phyloP scores from a whole-genome alignment of 257 asterid genomes.

The Prunella vulgaris region DNA sequence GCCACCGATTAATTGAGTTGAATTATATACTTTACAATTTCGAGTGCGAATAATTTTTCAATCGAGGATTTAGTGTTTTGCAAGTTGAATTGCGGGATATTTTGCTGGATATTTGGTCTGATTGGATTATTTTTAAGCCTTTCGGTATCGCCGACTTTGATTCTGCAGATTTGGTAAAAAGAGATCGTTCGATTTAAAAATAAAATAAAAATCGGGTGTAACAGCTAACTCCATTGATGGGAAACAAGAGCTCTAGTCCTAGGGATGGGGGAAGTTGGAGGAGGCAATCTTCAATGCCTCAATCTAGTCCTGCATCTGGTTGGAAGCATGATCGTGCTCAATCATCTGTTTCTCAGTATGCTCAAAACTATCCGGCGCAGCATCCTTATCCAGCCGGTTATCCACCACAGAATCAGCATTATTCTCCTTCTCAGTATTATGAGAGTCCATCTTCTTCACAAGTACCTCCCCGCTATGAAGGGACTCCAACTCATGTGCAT shows the following conservation, averaged over 20 bases:
- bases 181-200: slow-evolving; percentile 3
- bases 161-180: slow-evolving; percentile 13
- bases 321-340: slow-evolving; percentile 45
- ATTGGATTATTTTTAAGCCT: not conserved
- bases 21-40: not conserved
- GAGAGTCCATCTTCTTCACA: slow-evolving; percentile 35
- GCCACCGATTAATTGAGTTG: not conserved
- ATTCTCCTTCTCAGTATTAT: slow-evolving; percentile 37
- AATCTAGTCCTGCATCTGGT: slow-evolving; percentile 39
- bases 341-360: slow-evolving; percentile 42
- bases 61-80: not conserved
- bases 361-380: slow-evolving; percentile 42
- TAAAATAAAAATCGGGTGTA: slow-evolving; percentile 1
- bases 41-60: not conserved
- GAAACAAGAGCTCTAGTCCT: slow-evolving; percentile 66
- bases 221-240: slow-evolving; percentile 53
- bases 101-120: slow-evolving; percentile 11
- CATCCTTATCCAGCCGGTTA: slow-evolving; percentile 34
- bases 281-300: slow-evolving; percentile 50
- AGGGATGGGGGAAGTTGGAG: slow-evolving; percentile 37
- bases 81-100: slow-evolving; percentile 4
- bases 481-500: slow-evolving; percentile 19
- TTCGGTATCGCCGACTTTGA: not conserved
- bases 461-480: slow-evolving; percentile 28
- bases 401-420: slow-evolving; percentile 34